Conservation (phyloP, 768 basidiomycete species). For the Suillus luteus region DNA sequence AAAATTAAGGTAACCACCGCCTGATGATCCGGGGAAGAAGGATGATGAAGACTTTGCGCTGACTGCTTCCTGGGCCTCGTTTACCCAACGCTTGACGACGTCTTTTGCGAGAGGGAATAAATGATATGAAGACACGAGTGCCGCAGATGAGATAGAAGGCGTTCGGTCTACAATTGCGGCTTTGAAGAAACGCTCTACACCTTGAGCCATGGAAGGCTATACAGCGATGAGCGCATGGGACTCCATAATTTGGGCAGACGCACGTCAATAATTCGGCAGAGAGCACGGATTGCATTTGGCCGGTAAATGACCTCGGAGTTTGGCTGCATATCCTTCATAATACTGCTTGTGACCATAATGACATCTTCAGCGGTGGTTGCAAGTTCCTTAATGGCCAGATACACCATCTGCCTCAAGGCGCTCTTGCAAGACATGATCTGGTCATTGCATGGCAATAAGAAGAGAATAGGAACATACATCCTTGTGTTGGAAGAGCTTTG, state of each 20-base stretch:
- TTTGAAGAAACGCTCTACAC: conserved; percentile 98
- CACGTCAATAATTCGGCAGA: conserved; percentile 97
- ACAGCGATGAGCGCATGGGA: conserved; percentile 38
- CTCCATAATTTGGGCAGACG: conserved; percentile 39
- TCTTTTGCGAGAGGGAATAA: conserved; percentile 92
- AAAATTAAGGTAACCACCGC: conserved; percentile 71
- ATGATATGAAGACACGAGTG: conserved; percentile 96
- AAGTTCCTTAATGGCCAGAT: conserved; percentile 97
- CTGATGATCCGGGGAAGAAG: conserved; percentile 59
- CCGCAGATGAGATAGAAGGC: conserved; percentile 93
- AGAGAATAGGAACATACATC: conserved; percentile 66
- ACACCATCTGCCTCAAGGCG: conserved; percentile 96
- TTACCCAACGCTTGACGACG: conserved; percentile 99
- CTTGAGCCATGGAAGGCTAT: conserved; percentile 99
- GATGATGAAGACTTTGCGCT: conserved; percentile 79
- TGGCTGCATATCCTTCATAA: conserved; percentile 99
- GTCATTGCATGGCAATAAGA: not conserved
- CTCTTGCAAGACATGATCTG: conserved; percentile 51
- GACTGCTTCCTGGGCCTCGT: conserved; percentile 96
- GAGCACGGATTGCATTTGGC: conserved; percentile 94
- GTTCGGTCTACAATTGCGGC: conserved; percentile 98
- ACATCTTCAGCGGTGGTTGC: conserved; percentile 96
- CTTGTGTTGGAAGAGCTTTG: conserved; percentile 98
- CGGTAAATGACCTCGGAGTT: conserved; percentile 98
- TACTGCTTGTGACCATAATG: conserved; percentile 98